These are phyloP conservation scores for Colletotrichum graminicola DNA, from an alignment of 2,329 filamentous ascomycete species.

Conservation along the genomic window DNA sequence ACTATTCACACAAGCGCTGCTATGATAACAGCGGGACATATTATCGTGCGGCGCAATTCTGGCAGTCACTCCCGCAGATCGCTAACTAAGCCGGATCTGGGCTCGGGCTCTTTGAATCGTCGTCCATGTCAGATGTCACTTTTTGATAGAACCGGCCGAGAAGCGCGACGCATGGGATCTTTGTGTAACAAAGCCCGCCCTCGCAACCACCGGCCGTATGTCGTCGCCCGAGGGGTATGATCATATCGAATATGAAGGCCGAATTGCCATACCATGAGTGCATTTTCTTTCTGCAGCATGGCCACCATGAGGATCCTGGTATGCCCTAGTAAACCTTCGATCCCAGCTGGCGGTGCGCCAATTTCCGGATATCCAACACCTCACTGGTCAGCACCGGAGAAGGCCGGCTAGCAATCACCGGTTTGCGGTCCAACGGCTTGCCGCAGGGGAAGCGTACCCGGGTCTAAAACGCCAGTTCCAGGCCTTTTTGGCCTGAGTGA, in stretches of 20 bases:
- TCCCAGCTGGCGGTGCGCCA: constrained; percentile 23
- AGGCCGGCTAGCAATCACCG: constrained; percentile 13
- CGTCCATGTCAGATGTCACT: constrained; percentile 22
- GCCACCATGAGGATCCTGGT: constrained; percentile 7
- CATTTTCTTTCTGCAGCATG: constrained; percentile 2
- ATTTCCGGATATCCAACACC: constrained; percentile 31
- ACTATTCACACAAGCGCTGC: constrained; percentile 2
- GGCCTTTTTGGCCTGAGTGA: not conserved
- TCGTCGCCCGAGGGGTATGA: not conserved
- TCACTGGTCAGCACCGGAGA: constrained; percentile 4
- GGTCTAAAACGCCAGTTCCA: not conserved
- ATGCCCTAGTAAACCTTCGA: constrained; percentile 39
- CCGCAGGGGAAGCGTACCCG: constrained; percentile 1
- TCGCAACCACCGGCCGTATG: not conserved
- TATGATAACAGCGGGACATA: constrained; percentile 20
- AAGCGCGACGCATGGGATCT: constrained; percentile 15
- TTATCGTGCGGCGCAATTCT: not conserved
- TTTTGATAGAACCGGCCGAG: constrained; percentile 4
- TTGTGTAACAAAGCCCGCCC: constrained; percentile 1
- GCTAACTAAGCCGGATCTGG: constrained; percentile 20
- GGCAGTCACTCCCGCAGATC: constrained; percentile 8
- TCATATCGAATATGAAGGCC: not conserved
- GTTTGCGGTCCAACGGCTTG: not conserved
- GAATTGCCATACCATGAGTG: not conserved
- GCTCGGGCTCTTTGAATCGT: constrained; percentile 1